phyloP scores from a whole-genome alignment of 2,329 filamentous ascomycete genomes.

The Alternaria arbusti region DNA sequence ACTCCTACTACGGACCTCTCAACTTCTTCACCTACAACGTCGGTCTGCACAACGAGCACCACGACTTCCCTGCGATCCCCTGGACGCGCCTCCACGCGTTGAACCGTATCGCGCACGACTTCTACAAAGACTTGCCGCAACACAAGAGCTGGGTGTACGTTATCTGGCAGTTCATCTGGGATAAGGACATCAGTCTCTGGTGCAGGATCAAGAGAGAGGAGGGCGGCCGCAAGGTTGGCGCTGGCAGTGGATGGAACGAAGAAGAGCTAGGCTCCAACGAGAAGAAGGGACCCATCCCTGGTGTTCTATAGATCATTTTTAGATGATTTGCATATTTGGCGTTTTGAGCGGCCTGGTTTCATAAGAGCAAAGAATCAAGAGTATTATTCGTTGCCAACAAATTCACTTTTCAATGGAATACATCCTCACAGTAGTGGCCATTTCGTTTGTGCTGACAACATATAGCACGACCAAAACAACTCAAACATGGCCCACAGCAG shows the following conservation, averaged over 20 bases:
- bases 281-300: constrained; percentile 54
- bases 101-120: constrained; percentile 82
- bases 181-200: constrained; percentile 86
- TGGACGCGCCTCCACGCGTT: constrained; percentile 86
- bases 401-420: neutral
- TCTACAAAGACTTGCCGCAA: constrained; percentile 84
- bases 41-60: constrained; percentile 97
- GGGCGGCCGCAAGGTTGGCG: constrained; percentile 68
- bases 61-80: constrained; percentile 95
- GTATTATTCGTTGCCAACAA: neutral
- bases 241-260: constrained; percentile 51
- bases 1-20: constrained; percentile 92
- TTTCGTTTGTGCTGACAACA: neutral
- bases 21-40: constrained; percentile 97
- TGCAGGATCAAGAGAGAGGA: constrained; percentile 92
- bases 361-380: neutral
- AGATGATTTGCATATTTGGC: constrained; percentile 1
- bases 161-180: constrained; percentile 94
- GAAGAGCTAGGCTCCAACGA: constrained; percentile 57
- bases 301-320: constrained; percentile 31
- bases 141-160: constrained; percentile 92
- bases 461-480: neutral
- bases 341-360: constrained; percentile 4
- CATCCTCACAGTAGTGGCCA: neutral
- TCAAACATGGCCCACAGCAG: constrained; percentile 2